A percentile compares a stretch with the other conserved stretches of the same genome.
Evolutionary conservation across 306 rosid genomes (phyloP).

Genomic region (Quercus parvula): DNA sequence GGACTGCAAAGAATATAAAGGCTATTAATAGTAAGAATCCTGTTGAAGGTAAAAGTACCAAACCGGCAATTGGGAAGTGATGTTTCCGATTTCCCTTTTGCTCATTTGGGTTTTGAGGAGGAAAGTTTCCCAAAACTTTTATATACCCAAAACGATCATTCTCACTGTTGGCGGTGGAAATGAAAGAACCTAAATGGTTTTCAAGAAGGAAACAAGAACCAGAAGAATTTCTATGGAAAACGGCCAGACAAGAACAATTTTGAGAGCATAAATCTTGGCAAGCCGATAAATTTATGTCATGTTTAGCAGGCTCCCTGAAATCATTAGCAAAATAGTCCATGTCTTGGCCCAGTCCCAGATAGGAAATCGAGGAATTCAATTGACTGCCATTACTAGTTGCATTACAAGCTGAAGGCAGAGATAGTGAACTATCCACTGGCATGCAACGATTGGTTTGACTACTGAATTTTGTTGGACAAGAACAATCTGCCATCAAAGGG

Average conservation of each 20-base stretch:
- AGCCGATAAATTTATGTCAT: slow-evolving; percentile 38
- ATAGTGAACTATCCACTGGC: slow-evolving; percentile 53
- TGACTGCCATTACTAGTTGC: not conserved
- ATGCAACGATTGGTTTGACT: slow-evolving; percentile 38
- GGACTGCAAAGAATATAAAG: slow-evolving; percentile 26
- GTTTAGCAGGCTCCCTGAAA: slow-evolving; percentile 43
- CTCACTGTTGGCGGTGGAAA: slow-evolving; percentile 17
- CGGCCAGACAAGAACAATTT: slow-evolving; percentile 74
- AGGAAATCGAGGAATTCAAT: slow-evolving; percentile 52
- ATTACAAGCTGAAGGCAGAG: slow-evolving; percentile 50
- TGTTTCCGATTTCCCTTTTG: not conserved
- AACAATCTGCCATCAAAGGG: slow-evolving; percentile 42
- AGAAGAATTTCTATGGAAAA: slow-evolving; percentile 50
- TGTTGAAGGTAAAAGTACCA: slow-evolving; percentile 53
- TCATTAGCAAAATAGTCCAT: slow-evolving; percentile 46
- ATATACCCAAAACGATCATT: slow-evolving; percentile 49
- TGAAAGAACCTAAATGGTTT: slow-evolving; percentile 61
- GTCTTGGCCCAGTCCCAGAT: slow-evolving; percentile 52
- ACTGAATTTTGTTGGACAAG: slow-evolving; percentile 65
- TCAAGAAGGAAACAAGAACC: slow-evolving; percentile 66
- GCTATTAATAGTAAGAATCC: slow-evolving; percentile 47
- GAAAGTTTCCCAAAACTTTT: slow-evolving; percentile 31
- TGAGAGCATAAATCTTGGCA: slow-evolving; percentile 64
- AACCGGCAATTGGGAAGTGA: slow-evolving; percentile 53
- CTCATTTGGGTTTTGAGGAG: not conserved